Evolutionary conservation across 2,329 filamentous ascomycete species (phyloP), one percentile per base, ranked within the genome.

Genomic region (Cladophialophora immunda): DNA sequence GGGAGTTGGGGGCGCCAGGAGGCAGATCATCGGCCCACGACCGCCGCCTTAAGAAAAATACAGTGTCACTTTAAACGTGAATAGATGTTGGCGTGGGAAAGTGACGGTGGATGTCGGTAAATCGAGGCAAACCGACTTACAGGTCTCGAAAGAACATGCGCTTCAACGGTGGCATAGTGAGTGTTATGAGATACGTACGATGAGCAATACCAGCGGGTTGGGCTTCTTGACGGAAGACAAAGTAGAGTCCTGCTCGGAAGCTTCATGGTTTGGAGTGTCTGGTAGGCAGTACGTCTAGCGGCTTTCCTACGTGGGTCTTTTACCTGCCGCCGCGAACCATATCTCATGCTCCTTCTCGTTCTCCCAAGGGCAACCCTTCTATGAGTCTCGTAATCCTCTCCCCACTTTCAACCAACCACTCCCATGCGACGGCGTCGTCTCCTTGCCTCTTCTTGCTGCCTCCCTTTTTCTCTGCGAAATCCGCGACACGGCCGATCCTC

Each of bases 11-110:
- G 86, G 85, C 36, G 80, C 79, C 1, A 81, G 86, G 72, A 82
- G 87, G 72, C 87, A 89, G 78, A 89, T 90, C 71, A 84, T 89
- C 70, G 87, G 87, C 15, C 87, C 87, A 11, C 80, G 87, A 64
- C 85, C 86, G 47, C 83, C 78, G 9, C 80, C 65, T 22, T 71
- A 68, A 50, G 9, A 6, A 11, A 13, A 13, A 50, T 25, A 25
- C 19, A 25, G 3, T 25, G 17, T 5, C 19, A 27, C 9, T 8
- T 25, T 27, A 9, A 15, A 27, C 45, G 11, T 7, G 19, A n/a
- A 5, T 13, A 13, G n/a, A 25, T 15, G 11, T 50, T 3, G 19
- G 45, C 11, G 9, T 11, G 45, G 11, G 19, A 5, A 25, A 11
- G 45, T 50, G 41, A 22, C 2, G 8, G 5, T 22, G 6, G 41